Percentiles rank a stretch among this genome's conserved stretches.
phyloP scores from a whole-genome alignment of 495 filamentous ascomycete species.

The Penicillium tannophilum region DNA sequence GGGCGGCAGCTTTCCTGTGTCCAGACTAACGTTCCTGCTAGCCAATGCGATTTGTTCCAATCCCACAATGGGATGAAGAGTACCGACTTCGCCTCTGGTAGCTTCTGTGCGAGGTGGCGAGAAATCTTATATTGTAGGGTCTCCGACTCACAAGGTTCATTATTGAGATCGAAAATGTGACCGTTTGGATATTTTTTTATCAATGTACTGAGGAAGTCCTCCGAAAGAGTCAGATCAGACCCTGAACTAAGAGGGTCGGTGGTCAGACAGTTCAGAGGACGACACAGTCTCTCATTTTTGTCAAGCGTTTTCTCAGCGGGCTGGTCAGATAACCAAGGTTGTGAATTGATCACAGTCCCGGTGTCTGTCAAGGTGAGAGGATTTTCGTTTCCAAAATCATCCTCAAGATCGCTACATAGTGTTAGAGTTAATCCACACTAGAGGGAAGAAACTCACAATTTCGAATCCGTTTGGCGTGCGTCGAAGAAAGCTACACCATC shows the following conservation, averaged over 20 bases:
- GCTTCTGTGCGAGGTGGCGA: slow-evolving; percentile 16
- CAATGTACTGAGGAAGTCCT: not conserved
- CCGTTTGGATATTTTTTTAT: slow-evolving; percentile 1
- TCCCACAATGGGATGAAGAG: slow-evolving; percentile 66
- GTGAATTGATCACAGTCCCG: not conserved
- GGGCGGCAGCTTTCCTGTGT: slow-evolving; percentile 47
- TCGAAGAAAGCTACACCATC: slow-evolving; percentile 47
- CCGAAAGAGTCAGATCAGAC: not conserved
- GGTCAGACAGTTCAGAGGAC: not conserved
- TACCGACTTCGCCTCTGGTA: slow-evolving; percentile 56
- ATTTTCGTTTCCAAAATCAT: not conserved
- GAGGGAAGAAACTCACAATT: slow-evolving; percentile 20
- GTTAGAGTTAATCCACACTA: not conserved
- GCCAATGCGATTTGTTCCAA: slow-evolving; percentile 61
- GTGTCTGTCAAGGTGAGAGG: not conserved
- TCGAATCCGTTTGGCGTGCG: slow-evolving; percentile 29
- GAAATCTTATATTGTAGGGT: not conserved
- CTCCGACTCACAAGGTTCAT: not conserved
- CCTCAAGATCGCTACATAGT: slow-evolving; percentile 10
- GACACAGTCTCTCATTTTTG: not conserved
- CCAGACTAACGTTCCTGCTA: slow-evolving; percentile 61
- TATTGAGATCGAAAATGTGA: not conserved
- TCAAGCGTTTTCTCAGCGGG: not conserved
- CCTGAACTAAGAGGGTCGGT: not conserved
- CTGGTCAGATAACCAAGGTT: not conserved